Evolutionary conservation across 768 basidiomycete species (phyloP).

Genomic region (Basidioascus undulatus): DNA sequence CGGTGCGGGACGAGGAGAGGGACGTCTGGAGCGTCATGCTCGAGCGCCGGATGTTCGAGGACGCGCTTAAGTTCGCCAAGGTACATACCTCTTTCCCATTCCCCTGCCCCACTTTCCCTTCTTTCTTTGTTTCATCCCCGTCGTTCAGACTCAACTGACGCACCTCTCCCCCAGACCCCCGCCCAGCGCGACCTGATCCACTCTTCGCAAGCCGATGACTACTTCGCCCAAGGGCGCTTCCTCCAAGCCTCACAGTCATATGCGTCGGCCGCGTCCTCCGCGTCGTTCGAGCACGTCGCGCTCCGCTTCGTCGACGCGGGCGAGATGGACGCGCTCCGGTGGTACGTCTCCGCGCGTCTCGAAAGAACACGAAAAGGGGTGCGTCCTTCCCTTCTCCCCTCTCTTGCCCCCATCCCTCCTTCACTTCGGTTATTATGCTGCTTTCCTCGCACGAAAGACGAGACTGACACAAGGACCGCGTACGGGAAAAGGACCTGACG

Average conservation of each 20-base stretch:
- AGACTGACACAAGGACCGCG: too few relatives aligned
- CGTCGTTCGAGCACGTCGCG: conserved; percentile 71
- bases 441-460: too few relatives aligned
- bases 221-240: conserved; percentile 54
- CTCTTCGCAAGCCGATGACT: conserved; percentile 54
- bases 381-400: too few relatives aligned
- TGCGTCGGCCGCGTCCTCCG: conserved; percentile 47
- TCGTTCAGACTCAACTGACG: neutral
- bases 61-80: conserved; percentile 58
- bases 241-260: conserved; percentile 83
- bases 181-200: conserved; percentile 64
- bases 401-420: too few relatives aligned
- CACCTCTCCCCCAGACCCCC: conserved; percentile 34
- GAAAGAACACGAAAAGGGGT: too few relatives aligned
- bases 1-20: conserved; percentile 63
- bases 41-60: conserved; percentile 48
- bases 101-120: neutral
- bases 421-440: too few relatives aligned
- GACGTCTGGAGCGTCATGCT: conserved; percentile 88
- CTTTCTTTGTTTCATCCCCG: neutral
- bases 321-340: conserved; percentile 71
- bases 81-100: conserved; percentile 21
- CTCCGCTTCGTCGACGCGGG: conserved; percentile 71
- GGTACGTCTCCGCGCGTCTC: conserved; percentile 66
- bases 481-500: conserved; percentile 74